phyloP scores from a whole-genome alignment of 495 filamentous ascomycete genomes.

The Trichoderma asperelloides region DNA sequence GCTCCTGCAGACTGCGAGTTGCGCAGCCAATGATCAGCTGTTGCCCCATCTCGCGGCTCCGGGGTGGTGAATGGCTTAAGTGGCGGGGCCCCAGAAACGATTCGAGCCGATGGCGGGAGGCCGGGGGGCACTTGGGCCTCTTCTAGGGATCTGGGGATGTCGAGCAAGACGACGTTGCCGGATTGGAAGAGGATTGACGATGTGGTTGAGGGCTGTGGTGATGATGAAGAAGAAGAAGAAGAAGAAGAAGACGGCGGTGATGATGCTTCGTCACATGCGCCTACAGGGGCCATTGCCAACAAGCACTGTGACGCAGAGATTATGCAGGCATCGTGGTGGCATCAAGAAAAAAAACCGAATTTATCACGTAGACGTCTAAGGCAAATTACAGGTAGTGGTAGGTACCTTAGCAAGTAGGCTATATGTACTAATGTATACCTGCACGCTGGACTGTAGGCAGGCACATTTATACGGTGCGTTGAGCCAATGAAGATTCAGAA shows the following conservation, averaged over 20 bases:
- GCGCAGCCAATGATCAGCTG: background rate
- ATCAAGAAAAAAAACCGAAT: background rate
- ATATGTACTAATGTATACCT: too few species aligned
- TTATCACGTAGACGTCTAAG: too few species aligned
- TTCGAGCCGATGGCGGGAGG: constrained; percentile 14
- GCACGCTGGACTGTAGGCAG: too few species aligned
- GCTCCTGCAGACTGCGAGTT: constrained; percentile 17
- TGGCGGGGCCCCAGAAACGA: constrained; percentile 27
- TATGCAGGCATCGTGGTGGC: too few species aligned
- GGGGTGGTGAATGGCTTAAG: constrained; percentile 35
- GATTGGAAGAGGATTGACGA: constrained; percentile 35
- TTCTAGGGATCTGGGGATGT: constrained; percentile 38
- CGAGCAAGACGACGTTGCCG: constrained; percentile 26
- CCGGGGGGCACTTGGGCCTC: constrained; percentile 33
- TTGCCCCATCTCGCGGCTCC: constrained; percentile 23
- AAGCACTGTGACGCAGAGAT: too few species aligned
- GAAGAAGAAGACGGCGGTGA: background rate
- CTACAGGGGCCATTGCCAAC: background rate
- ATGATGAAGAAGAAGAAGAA: background rate
- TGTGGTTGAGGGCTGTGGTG: background rate
- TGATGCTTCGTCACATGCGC: background rate
- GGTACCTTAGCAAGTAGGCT: too few species aligned
- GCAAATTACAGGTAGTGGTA: too few species aligned
- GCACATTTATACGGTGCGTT: too few species aligned
- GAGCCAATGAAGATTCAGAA: too few species aligned